Percentiles rank a stretch among this genome's conserved stretches.
These are phyloP conservation scores for Rhynchosporium graminicola DNA, from an alignment of 2,329 filamentous ascomycete genomes.

Conservation along the genomic window DNA sequence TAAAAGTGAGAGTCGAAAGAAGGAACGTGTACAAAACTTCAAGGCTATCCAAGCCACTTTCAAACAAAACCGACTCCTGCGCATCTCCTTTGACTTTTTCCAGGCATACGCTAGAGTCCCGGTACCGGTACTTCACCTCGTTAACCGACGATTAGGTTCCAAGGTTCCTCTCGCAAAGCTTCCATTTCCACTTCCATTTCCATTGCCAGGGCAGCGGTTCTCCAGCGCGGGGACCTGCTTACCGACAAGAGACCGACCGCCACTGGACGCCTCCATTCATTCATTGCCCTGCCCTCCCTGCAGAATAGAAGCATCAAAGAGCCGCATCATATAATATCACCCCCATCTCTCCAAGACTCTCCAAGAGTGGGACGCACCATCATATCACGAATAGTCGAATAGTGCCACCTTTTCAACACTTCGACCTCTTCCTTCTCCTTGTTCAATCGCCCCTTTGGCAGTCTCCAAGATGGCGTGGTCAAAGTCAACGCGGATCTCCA, in stretches of 20 bases:
- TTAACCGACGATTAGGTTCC: too few relatives aligned
- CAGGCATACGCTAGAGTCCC: too few relatives aligned
- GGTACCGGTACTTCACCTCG: too few relatives aligned
- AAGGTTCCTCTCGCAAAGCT: too few relatives aligned
- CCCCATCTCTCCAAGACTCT: neutral
- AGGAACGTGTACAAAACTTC: neutral
- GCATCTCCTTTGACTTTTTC: neutral
- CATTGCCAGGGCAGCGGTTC: too few relatives aligned
- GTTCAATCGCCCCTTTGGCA: constrained; percentile 10
- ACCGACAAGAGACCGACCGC: constrained; percentile 2
- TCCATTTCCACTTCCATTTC: too few relatives aligned
- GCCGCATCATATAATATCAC: constrained; percentile 3
- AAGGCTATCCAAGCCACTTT: constrained; percentile 3
- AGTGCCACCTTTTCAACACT: neutral
- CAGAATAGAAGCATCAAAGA: neutral
- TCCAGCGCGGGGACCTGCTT: neutral
- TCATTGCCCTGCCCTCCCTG: too few relatives aligned
- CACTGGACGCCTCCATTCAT: neutral
- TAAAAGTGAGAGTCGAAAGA: neutral
- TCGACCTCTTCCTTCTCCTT: neutral
- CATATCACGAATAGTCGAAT: neutral
- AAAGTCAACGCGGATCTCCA: constrained; percentile 87
- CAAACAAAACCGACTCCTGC: neutral
- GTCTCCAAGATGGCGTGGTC: constrained; percentile 72
- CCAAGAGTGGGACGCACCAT: constrained; percentile 5